These are phyloP conservation scores for Aspergillus fumigatiaffinis DNA, from an alignment of 2,329 filamentous ascomycete species.

Conservation along the genomic window DNA sequence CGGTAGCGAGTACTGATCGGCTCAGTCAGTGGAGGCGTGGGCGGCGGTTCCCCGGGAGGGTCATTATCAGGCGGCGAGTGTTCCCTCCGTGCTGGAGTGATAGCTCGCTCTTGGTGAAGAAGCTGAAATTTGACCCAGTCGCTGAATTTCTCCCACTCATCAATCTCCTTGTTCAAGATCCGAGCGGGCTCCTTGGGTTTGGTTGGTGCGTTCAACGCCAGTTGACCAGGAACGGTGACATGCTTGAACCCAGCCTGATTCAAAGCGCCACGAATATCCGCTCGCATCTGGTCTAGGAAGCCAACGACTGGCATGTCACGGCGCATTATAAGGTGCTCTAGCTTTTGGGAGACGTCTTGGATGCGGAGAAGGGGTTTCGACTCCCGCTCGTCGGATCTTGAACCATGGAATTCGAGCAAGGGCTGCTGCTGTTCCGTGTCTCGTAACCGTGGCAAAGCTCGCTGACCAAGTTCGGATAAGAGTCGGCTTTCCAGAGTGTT, in stretches of 20 bases:
- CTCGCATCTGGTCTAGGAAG: constrained; percentile 8
- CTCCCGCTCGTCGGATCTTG: no score
- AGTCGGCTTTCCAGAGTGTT: not conserved
- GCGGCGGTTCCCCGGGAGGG: no score
- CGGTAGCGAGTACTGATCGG: not conserved
- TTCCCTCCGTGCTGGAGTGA: no score
- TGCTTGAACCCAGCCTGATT: constrained; percentile 7
- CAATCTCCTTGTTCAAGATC: constrained; percentile 3
- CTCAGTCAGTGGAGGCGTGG: no score
- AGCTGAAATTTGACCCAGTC: constrained; percentile 12
- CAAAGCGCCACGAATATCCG: constrained; percentile 6
- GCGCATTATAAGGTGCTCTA: not conserved
- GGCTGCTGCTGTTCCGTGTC: no score
- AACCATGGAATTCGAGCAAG: no score
- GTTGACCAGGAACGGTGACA: constrained; percentile 3
- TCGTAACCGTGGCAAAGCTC: no score
- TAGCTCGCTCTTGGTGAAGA: not conserved
- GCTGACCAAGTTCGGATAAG: not conserved
- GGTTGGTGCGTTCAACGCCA: not conserved
- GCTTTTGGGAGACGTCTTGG: not conserved
- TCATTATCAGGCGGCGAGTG: no score
- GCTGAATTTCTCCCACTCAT: constrained; percentile 11
- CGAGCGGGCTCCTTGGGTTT: not conserved
- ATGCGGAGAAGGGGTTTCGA: no score
- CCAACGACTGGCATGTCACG: constrained; percentile 2